phyloP scores from a whole-genome alignment of 2,329 filamentous ascomycete species.

The Penicillium fuscoglaucum region DNA sequence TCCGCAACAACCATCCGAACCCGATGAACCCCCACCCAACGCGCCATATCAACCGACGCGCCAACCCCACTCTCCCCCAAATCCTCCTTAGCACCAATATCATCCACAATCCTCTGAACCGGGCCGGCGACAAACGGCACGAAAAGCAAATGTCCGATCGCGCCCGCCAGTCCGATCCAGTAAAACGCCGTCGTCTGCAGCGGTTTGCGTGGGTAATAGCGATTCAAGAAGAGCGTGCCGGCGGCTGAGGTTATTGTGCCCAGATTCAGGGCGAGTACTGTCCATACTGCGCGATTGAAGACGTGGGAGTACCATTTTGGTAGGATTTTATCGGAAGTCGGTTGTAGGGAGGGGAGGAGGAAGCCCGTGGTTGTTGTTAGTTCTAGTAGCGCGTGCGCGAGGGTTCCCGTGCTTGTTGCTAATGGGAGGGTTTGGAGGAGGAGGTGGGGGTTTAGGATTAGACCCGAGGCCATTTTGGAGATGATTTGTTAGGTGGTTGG shows the following conservation, averaged over 20 bases:
- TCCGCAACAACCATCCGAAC: conserved; percentile 15
- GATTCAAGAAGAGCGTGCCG: conserved; percentile 10
- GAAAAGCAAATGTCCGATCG: conserved; percentile 18
- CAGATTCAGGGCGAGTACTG: conserved; percentile 17
- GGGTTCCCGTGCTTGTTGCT: conserved; percentile 22
- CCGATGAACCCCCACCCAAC: conserved; percentile 15
- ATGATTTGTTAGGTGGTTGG: neutral
- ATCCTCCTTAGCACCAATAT: neutral
- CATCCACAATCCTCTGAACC: conserved; percentile 17
- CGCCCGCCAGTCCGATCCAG: conserved; percentile 16
- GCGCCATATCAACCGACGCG: conserved; percentile 16
- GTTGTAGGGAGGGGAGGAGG: conserved; percentile 12
- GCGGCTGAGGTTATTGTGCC: conserved; percentile 13
- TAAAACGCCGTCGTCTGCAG: conserved; percentile 15
- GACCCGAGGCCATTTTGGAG: conserved; percentile 20
- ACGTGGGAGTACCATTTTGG: conserved; percentile 13
- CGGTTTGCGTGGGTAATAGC: neutral
- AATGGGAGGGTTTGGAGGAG: conserved; percentile 17
- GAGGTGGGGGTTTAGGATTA: conserved; percentile 19
- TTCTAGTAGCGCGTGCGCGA: conserved; percentile 17
- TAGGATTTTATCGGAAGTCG: conserved; percentile 4
- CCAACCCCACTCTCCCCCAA: conserved; percentile 2
- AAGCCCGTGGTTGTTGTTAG: conserved; percentile 12
- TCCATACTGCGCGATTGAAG: conserved; percentile 14
- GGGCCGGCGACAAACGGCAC: conserved; percentile 19